These are phyloP conservation scores for Haematococcus lacustris DNA, from an alignment of 139 green algal species.

Conservation along the genomic window DNA sequence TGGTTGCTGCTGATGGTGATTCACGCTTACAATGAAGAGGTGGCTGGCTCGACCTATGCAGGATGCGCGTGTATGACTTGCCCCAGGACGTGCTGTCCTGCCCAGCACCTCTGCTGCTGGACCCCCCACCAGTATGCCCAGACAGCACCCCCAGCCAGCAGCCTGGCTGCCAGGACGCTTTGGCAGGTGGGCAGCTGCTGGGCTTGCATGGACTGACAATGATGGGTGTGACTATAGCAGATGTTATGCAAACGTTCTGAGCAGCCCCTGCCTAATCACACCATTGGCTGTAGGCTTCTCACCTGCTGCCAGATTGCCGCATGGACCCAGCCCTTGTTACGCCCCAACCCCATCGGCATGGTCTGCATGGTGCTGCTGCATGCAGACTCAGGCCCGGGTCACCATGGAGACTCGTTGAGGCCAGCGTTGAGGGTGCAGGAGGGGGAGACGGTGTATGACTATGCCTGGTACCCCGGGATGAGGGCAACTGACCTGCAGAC, in stretches of 20 bases:
- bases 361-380: background rate
- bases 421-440: conserved; percentile 47
- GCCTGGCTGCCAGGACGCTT: background rate
- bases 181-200: background rate
- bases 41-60: conserved; percentile 13
- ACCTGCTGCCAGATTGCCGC: too few relatives aligned
- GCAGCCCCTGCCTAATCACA: background rate
- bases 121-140: background rate
- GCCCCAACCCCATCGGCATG: background rate
- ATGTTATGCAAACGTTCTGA: background rate
- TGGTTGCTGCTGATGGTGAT: background rate
- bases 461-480: conserved; percentile 68
- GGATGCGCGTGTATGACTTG: conserved; percentile 65
- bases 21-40: background rate
- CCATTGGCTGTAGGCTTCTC: background rate
- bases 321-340: background rate
- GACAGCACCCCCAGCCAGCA: background rate
- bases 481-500: conserved; percentile 45
- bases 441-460: conserved; percentile 77
- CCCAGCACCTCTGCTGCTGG: background rate
- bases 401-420: conserved; percentile 21
- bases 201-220: background rate
- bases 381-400: background rate
- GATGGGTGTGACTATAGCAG: background rate
- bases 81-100: conserved; percentile 32